Conservation (phyloP, 2,329 filamentous ascomycete species). For the Coleophoma cylindrospora region DNA sequence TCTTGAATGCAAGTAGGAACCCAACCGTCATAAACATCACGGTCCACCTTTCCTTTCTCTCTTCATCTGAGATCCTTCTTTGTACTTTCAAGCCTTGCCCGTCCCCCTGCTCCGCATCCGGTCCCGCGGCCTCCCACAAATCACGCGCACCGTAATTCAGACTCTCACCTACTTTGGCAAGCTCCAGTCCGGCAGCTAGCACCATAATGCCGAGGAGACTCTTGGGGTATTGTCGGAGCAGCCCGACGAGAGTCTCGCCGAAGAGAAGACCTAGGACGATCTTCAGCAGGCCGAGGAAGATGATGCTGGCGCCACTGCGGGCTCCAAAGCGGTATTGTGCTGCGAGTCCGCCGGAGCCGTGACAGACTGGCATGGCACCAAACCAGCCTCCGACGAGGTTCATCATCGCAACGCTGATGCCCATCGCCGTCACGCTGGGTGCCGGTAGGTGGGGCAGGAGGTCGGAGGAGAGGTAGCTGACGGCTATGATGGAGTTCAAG, state of each 20-base stretch:
- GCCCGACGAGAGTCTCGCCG: conserved; percentile 64
- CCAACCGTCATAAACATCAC: conserved; percentile 89
- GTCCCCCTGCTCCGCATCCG: conserved; percentile 23
- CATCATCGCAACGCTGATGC: conserved; percentile 76
- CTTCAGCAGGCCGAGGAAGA: conserved; percentile 74
- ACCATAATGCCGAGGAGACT: conserved; percentile 83
- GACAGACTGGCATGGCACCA: conserved; percentile 91
- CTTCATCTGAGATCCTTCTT: conserved; percentile 55
- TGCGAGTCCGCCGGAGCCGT: conserved; percentile 85
- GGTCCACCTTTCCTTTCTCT: conserved; percentile 73
- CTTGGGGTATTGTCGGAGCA: conserved; percentile 70
- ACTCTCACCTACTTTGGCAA: conserved; percentile 79
- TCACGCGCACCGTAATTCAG: conserved; percentile 68
- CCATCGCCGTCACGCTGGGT: conserved; percentile 71
- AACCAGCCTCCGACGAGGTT: conserved; percentile 88
- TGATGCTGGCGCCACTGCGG: conserved; percentile 76
- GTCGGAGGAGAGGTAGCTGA: conserved; percentile 72
- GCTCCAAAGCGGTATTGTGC: conserved; percentile 91
- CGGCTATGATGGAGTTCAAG: conserved; percentile 88
- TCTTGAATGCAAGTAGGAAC: conserved; percentile 77
- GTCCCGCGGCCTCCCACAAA: conserved; percentile 50
- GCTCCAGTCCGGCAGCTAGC: conserved; percentile 79
- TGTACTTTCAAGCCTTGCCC: conserved; percentile 33
- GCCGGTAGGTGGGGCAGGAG: conserved; percentile 65
- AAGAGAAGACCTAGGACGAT: conserved; percentile 70